These are phyloP conservation scores for Pseudonitzschia pungens DNA, from an alignment of 108 stramenopile genomes.

Conservation along the genomic window DNA sequence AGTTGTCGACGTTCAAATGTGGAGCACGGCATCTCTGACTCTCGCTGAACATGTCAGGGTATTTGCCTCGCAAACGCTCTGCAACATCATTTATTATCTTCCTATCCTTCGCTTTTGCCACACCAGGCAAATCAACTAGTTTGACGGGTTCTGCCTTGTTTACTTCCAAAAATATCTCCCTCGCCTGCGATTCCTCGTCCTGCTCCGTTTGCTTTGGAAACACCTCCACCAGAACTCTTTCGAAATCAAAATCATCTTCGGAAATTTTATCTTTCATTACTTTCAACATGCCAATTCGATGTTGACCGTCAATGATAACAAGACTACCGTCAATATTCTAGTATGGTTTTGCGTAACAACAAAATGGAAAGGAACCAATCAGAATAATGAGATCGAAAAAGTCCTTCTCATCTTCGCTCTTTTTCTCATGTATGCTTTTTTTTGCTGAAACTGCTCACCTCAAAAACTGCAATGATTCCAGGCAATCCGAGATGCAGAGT, in stretches of 20 bases:
- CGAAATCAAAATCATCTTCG: slow-evolving; percentile 52
- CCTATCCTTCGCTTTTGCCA: slow-evolving; percentile 50
- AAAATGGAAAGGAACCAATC: slow-evolving; percentile 5
- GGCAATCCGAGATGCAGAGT: slow-evolving; percentile 66
- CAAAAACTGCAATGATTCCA: slow-evolving; percentile 73
- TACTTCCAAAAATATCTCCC: slow-evolving; percentile 79
- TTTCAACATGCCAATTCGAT: slow-evolving; percentile 83
- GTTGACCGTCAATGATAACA: slow-evolving; percentile 85
- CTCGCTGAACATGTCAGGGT: slow-evolving; percentile 82
- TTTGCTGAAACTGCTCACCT: slow-evolving; percentile 21
- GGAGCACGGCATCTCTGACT: slow-evolving; percentile 77
- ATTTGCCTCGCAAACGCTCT: slow-evolving; percentile 43
- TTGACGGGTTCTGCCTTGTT: slow-evolving; percentile 88
- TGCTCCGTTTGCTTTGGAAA: slow-evolving; percentile 31
- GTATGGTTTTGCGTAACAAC: neutral
- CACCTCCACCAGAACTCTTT: slow-evolving; percentile 81
- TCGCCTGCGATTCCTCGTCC: slow-evolving; percentile 45
- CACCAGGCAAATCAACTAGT: slow-evolving; percentile 76
- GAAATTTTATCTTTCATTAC: slow-evolving; percentile 49
- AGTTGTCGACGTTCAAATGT: slow-evolving; percentile 84
- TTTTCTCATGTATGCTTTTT: neutral
- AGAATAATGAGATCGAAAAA: neutral
- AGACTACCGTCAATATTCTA: slow-evolving; percentile 59
- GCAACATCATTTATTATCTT: slow-evolving; percentile 67
- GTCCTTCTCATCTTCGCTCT: neutral